Evolutionary conservation across 116 monocot species (phyloP).

Genomic region (Posidonia oceanica): DNA sequence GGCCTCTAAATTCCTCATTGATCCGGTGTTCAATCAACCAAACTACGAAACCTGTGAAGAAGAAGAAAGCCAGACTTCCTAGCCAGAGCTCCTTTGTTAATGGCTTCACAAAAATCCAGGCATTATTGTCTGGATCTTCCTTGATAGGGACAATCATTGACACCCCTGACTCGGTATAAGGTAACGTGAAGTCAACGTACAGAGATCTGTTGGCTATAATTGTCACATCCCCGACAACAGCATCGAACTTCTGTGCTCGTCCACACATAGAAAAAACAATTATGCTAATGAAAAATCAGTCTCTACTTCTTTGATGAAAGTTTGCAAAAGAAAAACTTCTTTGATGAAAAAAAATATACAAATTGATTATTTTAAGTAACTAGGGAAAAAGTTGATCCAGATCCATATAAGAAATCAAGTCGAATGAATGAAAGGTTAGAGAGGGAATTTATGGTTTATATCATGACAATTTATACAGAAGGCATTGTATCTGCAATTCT

Average conservation of each 20-base stretch:
- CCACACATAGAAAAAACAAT: background rate
- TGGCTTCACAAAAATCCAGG: constrained; percentile 31
- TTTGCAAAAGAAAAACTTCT: background rate
- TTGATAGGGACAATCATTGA: constrained; percentile 29
- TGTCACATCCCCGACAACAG: constrained; percentile 21
- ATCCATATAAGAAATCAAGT: too few relatives aligned
- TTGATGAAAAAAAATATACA: too few relatives aligned
- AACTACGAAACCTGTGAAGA: constrained; percentile 28
- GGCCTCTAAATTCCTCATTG: constrained; percentile 28
- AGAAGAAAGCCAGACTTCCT: constrained; percentile 19
- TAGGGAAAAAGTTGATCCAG: too few relatives aligned
- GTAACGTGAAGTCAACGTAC: constrained; percentile 31
- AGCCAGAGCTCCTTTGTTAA: constrained; percentile 24
- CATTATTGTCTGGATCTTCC: constrained; percentile 8
- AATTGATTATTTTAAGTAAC: too few relatives aligned
- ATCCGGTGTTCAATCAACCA: constrained; percentile 31
- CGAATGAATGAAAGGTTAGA: too few relatives aligned
- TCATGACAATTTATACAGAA: too few relatives aligned
- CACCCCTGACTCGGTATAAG: constrained; percentile 28
- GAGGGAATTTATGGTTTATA: too few relatives aligned
- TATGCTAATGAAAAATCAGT: too few relatives aligned
- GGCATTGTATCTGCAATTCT: too few relatives aligned
- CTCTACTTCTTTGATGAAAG: too few relatives aligned
- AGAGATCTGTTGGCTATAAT: constrained; percentile 17
- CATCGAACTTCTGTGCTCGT: constrained; percentile 19